Percentiles rank a stretch among this genome's conserved stretches.
Evolutionary conservation across 768 basidiomycete genomes (phyloP).

Genomic region (Pisolithus sp.): DNA sequence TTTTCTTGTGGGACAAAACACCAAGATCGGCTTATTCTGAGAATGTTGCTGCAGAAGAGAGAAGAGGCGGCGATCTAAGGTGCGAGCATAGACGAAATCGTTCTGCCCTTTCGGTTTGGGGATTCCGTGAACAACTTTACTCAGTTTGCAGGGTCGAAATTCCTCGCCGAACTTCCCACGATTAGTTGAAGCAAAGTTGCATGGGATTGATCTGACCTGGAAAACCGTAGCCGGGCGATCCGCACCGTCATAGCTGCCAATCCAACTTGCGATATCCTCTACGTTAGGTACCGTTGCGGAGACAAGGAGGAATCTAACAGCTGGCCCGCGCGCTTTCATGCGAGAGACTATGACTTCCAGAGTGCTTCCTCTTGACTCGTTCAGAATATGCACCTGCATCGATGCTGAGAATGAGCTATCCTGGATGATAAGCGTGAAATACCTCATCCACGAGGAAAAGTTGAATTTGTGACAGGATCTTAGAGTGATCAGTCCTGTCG

Average conservation of each 20-base stretch:
- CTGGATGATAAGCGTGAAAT: slow-evolving; percentile 4
- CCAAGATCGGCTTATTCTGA: slow-evolving; percentile 73
- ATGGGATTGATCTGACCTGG: slow-evolving; percentile 40
- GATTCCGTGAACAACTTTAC: slow-evolving; percentile 66
- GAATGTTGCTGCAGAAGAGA: slow-evolving; percentile 66
- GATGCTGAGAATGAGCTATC: neutral
- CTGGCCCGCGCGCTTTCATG: slow-evolving; percentile 72
- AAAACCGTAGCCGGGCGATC: slow-evolving; percentile 54
- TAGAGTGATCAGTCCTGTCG: slow-evolving; percentile 53
- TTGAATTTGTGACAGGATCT: slow-evolving; percentile 62
- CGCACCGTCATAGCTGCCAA: slow-evolving; percentile 40
- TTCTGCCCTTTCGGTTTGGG: slow-evolving; percentile 57
- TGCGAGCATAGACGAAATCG: slow-evolving; percentile 69
- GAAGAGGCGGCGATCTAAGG: slow-evolving; percentile 70
- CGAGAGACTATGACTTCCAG: slow-evolving; percentile 93
- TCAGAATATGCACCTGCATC: slow-evolving; percentile 81
- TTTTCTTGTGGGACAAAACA: slow-evolving; percentile 88
- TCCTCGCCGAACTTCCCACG: slow-evolving; percentile 79
- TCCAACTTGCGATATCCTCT: slow-evolving; percentile 84
- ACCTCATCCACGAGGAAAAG: slow-evolving; percentile 93
- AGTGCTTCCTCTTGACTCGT: slow-evolving; percentile 85
- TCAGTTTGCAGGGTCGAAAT: slow-evolving; percentile 80
- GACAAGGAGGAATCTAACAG: slow-evolving; percentile 79
- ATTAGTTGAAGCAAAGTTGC: neutral
- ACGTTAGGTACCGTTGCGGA: slow-evolving; percentile 96